phyloP scores from a whole-genome alignment of 495 filamentous ascomycete genomes.

The Penicillium subrubescens region DNA sequence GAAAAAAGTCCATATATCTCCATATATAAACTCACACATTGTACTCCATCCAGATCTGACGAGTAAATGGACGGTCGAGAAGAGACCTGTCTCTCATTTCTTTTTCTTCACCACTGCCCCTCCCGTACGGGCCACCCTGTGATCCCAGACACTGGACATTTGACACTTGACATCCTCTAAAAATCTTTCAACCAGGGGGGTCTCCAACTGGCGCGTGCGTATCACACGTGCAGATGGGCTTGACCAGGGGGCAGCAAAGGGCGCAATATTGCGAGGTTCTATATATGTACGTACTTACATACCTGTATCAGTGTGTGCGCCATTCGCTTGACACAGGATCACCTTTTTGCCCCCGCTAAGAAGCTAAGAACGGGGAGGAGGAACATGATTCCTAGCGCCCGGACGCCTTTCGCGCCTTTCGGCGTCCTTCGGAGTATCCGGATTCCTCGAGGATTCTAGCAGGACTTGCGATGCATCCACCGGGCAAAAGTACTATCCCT shows the following conservation, averaged over 20 bases:
- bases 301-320: not conserved
- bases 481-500: conserved; percentile 6
- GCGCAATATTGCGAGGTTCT: not conserved
- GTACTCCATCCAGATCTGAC: not conserved
- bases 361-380: not conserved
- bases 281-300: not conserved
- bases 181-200: conserved; percentile 10
- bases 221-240: conserved; percentile 17
- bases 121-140: conserved; percentile 7
- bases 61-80: not conserved
- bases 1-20: not conserved
- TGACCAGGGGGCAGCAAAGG: not conserved
- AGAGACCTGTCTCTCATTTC: not conserved
- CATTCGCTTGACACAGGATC: not conserved
- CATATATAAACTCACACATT: not conserved
- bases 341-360: not conserved
- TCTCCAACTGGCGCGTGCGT: conserved; percentile 23
- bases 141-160: not conserved
- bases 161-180: not conserved
- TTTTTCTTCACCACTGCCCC: conserved; percentile 11
- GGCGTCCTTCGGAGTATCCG: not conserved
- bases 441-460: not conserved
- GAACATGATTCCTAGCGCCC: not conserved
- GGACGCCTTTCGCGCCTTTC: not conserved
- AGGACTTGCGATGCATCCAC: conserved; percentile 5